phyloP scores from a whole-genome alignment of 1,284 basidiomycete genomes.

The Apiotrichum gracile region DNA sequence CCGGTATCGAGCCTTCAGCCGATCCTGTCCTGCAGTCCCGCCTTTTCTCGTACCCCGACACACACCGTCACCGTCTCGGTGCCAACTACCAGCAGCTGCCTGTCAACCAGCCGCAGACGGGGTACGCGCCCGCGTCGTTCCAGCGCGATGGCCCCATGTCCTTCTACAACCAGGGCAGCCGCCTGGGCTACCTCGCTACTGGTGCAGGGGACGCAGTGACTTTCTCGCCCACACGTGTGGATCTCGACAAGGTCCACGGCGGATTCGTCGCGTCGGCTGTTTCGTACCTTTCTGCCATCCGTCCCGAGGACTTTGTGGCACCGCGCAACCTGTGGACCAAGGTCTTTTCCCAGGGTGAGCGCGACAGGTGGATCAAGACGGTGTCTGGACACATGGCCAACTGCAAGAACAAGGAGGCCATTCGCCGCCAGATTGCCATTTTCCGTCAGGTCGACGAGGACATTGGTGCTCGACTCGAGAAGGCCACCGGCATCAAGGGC shows the following conservation, averaged over 20 bases:
- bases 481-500: slow-evolving; percentile 57
- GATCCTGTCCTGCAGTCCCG: slow-evolving; percentile 90
- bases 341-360: slow-evolving; percentile 66
- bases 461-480: slow-evolving; percentile 66
- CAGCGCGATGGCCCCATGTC: slow-evolving; percentile 53
- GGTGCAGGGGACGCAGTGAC: slow-evolving; percentile 47
- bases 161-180: slow-evolving; percentile 68
- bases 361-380: slow-evolving; percentile 68
- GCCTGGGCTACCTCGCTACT: slow-evolving; percentile 79
- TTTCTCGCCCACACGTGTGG: slow-evolving; percentile 28
- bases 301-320: slow-evolving; percentile 83
- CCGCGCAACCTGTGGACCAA: slow-evolving; percentile 71
- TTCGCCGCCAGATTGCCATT: slow-evolving; percentile 67
- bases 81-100: slow-evolving; percentile 83
- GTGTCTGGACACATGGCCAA: slow-evolving; percentile 65
- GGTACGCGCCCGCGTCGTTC: slow-evolving; percentile 67
- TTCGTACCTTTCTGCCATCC: slow-evolving; percentile 68
- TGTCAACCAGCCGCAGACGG: slow-evolving; percentile 70
- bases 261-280: slow-evolving; percentile 66
- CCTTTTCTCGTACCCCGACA: slow-evolving; percentile 92
- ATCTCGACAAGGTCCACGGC: slow-evolving; percentile 58
- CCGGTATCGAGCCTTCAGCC: slow-evolving; percentile 78
- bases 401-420: slow-evolving; percentile 62
- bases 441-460: slow-evolving; percentile 70
- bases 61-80: slow-evolving; percentile 66